Percentiles rank a stretch among this genome's conserved stretches.
Conservation (phyloP, 1,284 basidiomycete species). For the Puccinia coronata region DNA sequence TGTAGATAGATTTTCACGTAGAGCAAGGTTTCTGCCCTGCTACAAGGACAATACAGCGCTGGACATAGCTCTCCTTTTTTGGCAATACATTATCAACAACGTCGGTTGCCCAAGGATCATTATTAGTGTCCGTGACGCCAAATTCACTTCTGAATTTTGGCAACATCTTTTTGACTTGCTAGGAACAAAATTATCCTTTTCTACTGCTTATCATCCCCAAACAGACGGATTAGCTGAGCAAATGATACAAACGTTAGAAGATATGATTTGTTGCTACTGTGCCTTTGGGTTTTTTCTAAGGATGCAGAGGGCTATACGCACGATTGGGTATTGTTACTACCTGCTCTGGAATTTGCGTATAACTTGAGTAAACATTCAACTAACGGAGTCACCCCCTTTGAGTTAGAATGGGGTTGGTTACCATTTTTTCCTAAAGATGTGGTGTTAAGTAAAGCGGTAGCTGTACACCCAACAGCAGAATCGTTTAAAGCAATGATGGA, state of each 20-base stretch:
- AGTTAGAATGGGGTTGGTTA: not conserved
- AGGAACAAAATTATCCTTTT: too few relatives aligned
- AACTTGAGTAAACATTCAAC: not conserved
- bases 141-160: too few relatives aligned
- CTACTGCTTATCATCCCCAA: too few relatives aligned
- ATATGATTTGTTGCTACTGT: conserved; percentile 29
- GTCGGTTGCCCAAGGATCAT: too few relatives aligned
- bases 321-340: not conserved
- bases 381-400: not conserved
- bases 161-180: too few relatives aligned
- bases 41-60: too few relatives aligned
- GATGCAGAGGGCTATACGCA: conserved; percentile 17
- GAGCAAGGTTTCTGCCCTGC: too few relatives aligned
- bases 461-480: not conserved
- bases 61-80: too few relatives aligned
- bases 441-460: not conserved
- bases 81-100: too few relatives aligned
- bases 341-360: not conserved
- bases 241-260: conserved; percentile 6
- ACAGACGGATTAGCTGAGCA: conserved; percentile 16
- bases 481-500: not conserved
- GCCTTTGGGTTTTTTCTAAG: not conserved
- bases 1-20: too few relatives aligned
- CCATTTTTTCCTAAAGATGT: not conserved
- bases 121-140: too few relatives aligned